These are phyloP conservation scores for Onygena corvina DNA, from an alignment of 2,329 filamentous ascomycete genomes.

Conservation along the genomic window DNA sequence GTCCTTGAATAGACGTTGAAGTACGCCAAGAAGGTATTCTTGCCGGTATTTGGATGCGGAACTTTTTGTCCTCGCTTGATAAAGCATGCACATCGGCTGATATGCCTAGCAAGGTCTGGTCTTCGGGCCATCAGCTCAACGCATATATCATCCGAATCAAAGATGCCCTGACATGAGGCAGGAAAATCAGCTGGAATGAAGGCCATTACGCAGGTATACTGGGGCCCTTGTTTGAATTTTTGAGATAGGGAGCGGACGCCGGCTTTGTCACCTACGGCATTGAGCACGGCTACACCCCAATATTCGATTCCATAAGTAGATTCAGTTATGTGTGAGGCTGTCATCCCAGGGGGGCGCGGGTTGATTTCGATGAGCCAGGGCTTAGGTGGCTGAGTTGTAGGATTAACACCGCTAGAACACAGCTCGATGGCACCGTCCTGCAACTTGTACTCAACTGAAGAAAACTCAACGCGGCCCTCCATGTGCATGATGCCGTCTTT, in stretches of 20 bases:
- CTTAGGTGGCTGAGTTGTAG: neutral
- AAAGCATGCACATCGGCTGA: neutral
- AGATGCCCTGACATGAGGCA: neutral
- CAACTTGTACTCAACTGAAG: neutral
- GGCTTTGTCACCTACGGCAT: conserved; percentile 2
- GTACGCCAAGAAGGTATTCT: neutral
- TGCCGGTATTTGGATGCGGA: neutral
- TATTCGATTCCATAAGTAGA: conserved; percentile 21
- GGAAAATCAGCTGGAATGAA: neutral
- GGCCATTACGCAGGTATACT: conserved; percentile 9
- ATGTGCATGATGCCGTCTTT: conserved; percentile 7
- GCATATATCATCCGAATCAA: neutral
- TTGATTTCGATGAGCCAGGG: conserved; percentile 22
- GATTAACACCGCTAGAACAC: neutral
- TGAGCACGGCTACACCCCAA: conserved; percentile 5
- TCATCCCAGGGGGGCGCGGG: conserved; percentile 18
- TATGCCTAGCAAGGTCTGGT: neutral
- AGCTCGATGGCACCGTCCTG: neutral
- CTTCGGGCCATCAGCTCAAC: neutral
- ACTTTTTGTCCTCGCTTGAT: neutral
- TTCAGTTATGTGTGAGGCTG: conserved; percentile 7
- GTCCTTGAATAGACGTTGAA: neutral
- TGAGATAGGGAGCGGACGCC: conserved; percentile 16
- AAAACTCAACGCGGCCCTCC: conserved; percentile 7
- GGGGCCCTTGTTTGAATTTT: conserved; percentile 14